Evolutionary conservation across 2,329 filamentous ascomycete species (phyloP).

Genomic region (Tolypocladium cylindrosporum): DNA sequence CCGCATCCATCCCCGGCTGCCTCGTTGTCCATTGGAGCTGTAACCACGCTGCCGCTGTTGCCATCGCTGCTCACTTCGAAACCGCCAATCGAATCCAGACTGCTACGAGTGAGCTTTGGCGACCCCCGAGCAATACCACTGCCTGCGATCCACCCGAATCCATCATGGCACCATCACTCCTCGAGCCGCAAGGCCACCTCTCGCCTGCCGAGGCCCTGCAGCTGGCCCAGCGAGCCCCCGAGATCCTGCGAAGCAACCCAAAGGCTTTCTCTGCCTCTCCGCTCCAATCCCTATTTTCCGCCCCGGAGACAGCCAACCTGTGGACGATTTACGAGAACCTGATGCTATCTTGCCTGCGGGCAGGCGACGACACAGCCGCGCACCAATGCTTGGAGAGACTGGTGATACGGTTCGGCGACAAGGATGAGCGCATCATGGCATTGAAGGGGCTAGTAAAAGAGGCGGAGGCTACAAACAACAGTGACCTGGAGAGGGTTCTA

Average conservation of each 20-base stretch:
- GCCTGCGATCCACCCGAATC: background rate
- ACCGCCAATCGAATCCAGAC: background rate
- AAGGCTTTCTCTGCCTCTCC: constrained; percentile 45
- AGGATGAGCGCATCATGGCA: constrained; percentile 80
- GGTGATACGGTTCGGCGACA: constrained; percentile 66
- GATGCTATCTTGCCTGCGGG: constrained; percentile 71
- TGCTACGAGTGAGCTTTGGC: background rate
- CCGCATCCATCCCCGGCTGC: background rate
- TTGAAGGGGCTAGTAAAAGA: constrained; percentile 77
- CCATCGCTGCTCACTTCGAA: background rate
- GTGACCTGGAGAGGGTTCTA: constrained; percentile 59
- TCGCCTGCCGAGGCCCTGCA: constrained; percentile 44
- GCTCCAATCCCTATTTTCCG: constrained; percentile 40
- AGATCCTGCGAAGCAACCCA: constrained; percentile 42
- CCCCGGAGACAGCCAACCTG: constrained; percentile 63
- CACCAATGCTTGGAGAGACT: constrained; percentile 66
- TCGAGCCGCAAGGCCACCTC: constrained; percentile 47
- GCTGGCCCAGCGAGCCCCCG: constrained; percentile 51
- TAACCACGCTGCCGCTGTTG: background rate
- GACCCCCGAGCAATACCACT: background rate
- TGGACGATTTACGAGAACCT: constrained; percentile 86
- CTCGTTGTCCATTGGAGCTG: background rate
- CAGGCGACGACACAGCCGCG: constrained; percentile 72
- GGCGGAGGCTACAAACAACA: constrained; percentile 59
- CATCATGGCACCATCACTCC: constrained; percentile 40